A percentile compares a stretch with the other conserved stretches of the same genome.
Conservation (phyloP, 2,329 filamentous ascomycete species). For the Bipolaris cookei region DNA sequence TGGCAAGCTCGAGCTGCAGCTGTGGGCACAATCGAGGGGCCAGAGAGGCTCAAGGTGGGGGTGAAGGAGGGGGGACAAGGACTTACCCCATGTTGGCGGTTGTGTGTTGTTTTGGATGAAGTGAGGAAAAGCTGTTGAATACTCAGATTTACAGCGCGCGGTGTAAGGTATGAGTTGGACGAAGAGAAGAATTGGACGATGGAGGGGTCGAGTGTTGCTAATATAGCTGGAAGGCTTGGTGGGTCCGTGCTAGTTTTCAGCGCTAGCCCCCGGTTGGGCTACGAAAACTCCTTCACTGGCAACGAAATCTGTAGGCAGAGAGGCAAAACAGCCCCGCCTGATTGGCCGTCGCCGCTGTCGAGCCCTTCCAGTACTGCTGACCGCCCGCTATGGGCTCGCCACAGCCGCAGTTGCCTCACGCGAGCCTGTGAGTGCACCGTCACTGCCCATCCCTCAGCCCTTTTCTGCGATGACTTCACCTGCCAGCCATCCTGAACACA, state of each 20-base stretch:
- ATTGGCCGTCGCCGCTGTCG: constrained; percentile 19
- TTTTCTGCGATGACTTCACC: background rate
- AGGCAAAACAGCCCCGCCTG: constrained; percentile 15
- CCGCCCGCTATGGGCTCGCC: constrained; percentile 27
- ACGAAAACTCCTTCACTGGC: constrained; percentile 25
- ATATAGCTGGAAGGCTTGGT: constrained; percentile 18
- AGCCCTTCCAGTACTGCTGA: constrained; percentile 15
- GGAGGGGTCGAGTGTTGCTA: constrained; percentile 17
- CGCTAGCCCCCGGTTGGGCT: constrained; percentile 23
- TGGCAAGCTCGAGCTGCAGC: constrained; percentile 1
- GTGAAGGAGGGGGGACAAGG: constrained; percentile 11
- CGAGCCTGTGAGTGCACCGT: constrained; percentile 21
- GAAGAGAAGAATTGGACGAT: constrained; percentile 17
- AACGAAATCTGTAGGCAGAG: constrained; percentile 16
- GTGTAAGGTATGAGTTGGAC: constrained; percentile 24
- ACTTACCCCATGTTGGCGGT: constrained; percentile 68
- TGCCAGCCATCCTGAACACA: background rate
- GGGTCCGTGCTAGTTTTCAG: constrained; percentile 14
- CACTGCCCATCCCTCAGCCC: constrained; percentile 11
- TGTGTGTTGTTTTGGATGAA: constrained; percentile 40
- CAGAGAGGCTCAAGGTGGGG: constrained; percentile 20
- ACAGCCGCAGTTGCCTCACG: constrained; percentile 34
- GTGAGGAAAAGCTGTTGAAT: constrained; percentile 42
- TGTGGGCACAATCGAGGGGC: constrained; percentile 8
- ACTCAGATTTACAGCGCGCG: constrained; percentile 22